Evolutionary conservation across 768 basidiomycete genomes (phyloP), one percentile per base, ranked within the genome.

Genomic region (Mrakia gelida): DNA sequence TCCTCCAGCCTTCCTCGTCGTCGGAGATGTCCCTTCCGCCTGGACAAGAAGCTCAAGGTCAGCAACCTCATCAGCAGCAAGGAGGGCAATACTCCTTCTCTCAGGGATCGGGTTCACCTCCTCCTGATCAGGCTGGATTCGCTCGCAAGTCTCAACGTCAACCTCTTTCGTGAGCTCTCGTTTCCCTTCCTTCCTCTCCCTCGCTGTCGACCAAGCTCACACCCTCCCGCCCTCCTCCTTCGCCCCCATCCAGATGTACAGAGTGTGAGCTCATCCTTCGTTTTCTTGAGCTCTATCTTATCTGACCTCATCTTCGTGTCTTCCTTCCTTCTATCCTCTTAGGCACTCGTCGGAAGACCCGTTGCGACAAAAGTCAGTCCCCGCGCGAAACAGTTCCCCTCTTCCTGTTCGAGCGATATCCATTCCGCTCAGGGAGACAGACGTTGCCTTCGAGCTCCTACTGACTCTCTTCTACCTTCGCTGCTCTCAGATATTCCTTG

Each of bases 121-220:
- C 59, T n/a, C 59, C 23, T n/a, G 28, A 26, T n/a, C 59, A 28
- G 59, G 13, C 59, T 28, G 26, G 28, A 4, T 28, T 59, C 59
- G 59, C 59, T 3, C 45, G 75, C 32, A 76, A 71, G 54, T 45
- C 34, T 45, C 76, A 77, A 49, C 49, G 76, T 4, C 76, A 77
- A 56, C 71, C 76, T 8, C 62, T 77, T 43, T 73, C 61, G 71
- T 77, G 11, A 45, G 76, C 49, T 23, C 65, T 15, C 21, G 16
- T 34, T 30, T 21, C 49, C 45, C 45, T 52, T 62, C 23, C 16
- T 4, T 49, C 62, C 23, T 34, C 28, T 38, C 32, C 28, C 1
- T 28, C 41, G 41, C 16, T 45, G 2, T 32, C n/a, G 13, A 28
- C 16, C 11, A 32, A 67, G 65, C 56, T 49, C 28, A 34, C 61